These are phyloP conservation scores for Alternaria novae-zelandiae DNA, from an alignment of 2,329 filamentous ascomycete species.

Conservation along the genomic window DNA sequence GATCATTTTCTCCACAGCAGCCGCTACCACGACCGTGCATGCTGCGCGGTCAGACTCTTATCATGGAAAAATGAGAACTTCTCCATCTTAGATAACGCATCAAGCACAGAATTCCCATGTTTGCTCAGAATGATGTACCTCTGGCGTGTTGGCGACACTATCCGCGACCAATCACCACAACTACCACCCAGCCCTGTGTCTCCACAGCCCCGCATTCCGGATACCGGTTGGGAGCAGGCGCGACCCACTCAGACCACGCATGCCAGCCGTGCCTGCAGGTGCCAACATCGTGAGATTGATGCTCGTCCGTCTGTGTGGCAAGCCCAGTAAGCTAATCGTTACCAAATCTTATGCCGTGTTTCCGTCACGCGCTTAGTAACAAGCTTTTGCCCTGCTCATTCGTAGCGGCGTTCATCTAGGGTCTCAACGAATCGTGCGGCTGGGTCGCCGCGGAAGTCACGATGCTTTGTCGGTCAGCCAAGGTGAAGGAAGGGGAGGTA, in stretches of 20 bases:
- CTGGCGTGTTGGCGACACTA: neutral
- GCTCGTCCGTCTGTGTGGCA: neutral
- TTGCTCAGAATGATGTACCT: conserved; percentile 8
- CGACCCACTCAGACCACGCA: neutral
- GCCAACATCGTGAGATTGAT: conserved; percentile 5
- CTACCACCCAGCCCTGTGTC: neutral
- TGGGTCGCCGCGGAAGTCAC: conserved; percentile 5
- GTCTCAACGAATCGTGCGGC: neutral
- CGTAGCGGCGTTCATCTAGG: neutral
- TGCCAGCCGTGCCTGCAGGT: neutral
- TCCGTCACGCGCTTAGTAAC: neutral
- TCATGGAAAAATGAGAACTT: neutral
- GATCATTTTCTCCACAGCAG: neutral
- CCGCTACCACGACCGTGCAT: neutral
- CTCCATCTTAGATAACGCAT: neutral
- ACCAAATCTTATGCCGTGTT: neutral
- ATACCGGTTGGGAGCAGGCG: neutral
- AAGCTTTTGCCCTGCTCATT: neutral
- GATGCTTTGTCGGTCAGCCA: conserved; percentile 10
- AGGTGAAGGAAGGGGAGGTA: conserved; percentile 5
- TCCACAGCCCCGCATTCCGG: conserved; percentile 6
- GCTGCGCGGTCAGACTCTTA: neutral
- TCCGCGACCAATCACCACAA: conserved; percentile 1
- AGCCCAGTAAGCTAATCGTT: neutral
- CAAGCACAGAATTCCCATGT: neutral